Evolutionary conservation across 2,329 filamentous ascomycete genomes (phyloP).

Genomic region (Calonectria leucothoes): DNA sequence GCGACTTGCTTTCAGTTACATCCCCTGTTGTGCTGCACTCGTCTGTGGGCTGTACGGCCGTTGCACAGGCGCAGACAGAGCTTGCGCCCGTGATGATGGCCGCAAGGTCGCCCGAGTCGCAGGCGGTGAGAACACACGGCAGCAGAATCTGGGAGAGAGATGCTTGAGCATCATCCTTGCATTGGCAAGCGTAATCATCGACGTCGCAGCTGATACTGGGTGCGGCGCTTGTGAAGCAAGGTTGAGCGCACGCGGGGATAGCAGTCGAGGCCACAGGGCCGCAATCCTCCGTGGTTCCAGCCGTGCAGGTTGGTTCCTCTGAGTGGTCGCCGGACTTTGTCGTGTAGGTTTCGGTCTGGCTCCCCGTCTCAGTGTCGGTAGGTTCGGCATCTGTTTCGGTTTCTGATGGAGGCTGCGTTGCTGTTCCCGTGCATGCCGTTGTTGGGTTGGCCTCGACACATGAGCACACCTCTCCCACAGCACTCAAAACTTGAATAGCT

Average conservation of each 20-base stretch:
- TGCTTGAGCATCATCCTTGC: conserved; percentile 36
- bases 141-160: conserved; percentile 39
- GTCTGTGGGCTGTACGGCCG: neutral
- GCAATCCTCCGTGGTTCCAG: conserved; percentile 35
- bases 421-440: conserved; percentile 26
- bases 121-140: conserved; percentile 44
- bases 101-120: conserved; percentile 34
- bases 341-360: neutral
- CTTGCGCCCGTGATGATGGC: conserved; percentile 42
- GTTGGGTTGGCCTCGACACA: conserved; percentile 40
- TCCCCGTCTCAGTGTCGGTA: neutral
- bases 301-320: conserved; percentile 18
- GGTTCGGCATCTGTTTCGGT: neutral
- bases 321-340: neutral
- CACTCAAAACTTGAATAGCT: conserved; percentile 32
- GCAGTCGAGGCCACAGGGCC: conserved; percentile 40
- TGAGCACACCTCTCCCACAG: conserved; percentile 36
- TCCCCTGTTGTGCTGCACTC: neutral
- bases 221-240: conserved; percentile 43
- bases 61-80: conserved; percentile 35
- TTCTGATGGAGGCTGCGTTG: neutral
- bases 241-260: conserved; percentile 42
- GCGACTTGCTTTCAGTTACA: neutral
- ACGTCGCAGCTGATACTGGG: conserved; percentile 41
- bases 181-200: conserved; percentile 44